These are phyloP conservation scores for Cordyceps farinosa DNA, from an alignment of 2,329 filamentous ascomycete species.

Conservation along the genomic window DNA sequence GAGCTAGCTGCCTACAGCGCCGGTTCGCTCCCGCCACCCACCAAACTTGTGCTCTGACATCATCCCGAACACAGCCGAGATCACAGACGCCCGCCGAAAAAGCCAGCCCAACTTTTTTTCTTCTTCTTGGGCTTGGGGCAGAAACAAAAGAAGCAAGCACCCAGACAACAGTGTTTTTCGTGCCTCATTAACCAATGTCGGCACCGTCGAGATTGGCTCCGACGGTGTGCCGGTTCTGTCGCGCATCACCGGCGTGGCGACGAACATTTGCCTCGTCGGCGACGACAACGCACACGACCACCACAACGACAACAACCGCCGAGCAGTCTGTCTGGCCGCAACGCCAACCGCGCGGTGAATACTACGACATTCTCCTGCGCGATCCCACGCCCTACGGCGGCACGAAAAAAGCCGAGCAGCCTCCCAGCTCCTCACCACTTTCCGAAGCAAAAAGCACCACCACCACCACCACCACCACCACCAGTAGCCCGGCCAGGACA, in stretches of 20 bases:
- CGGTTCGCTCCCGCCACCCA: not conserved
- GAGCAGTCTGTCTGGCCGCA: conserved; percentile 9
- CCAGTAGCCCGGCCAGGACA: not conserved
- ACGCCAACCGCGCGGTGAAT: conserved; percentile 12
- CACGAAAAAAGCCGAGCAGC: not conserved
- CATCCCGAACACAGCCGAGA: conserved; percentile 14
- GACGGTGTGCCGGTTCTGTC: conserved; percentile 10
- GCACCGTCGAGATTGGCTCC: conserved; percentile 1
- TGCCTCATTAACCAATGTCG: not conserved
- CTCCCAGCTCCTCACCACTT: not conserved
- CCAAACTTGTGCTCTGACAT: conserved; percentile 15
- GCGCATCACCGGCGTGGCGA: not conserved
- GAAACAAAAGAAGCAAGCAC: not conserved
- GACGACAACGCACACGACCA: not conserved
- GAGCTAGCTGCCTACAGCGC: not conserved
- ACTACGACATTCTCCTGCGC: conserved; percentile 17
- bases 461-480: not conserved
- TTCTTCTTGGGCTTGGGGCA: no score
- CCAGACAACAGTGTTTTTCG: not conserved
- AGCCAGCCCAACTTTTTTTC: not conserved
- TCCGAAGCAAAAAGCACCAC: not conserved
- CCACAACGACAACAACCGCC: not conserved
- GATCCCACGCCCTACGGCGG: conserved; percentile 10
- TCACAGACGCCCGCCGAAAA: not conserved
- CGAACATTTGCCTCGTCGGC: conserved; percentile 6